Evolutionary conservation across 2,329 filamentous ascomycete species (phyloP).

Genomic region (Alternaria sp.): DNA sequence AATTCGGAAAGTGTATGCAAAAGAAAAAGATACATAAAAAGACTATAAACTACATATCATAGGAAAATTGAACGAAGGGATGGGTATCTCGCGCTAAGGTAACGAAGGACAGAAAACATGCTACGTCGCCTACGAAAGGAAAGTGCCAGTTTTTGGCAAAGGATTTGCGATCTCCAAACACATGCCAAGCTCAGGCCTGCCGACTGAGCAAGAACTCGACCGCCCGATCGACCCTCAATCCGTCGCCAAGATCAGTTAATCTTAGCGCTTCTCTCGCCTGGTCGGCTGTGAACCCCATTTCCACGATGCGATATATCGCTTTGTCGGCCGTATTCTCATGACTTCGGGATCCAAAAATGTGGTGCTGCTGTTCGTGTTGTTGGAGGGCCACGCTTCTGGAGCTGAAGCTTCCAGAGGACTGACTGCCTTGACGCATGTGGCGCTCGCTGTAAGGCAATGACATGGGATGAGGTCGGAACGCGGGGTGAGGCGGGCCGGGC

Average conservation of each 20-base stretch:
- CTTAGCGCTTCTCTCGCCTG: conserved; percentile 66
- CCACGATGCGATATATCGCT: conserved; percentile 66
- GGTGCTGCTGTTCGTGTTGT: conserved; percentile 46
- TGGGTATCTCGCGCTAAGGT: conserved; percentile 6
- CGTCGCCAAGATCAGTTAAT: conserved; percentile 68
- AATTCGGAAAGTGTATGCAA: neutral
- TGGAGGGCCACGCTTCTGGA: conserved; percentile 28
- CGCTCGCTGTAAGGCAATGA: conserved; percentile 3
- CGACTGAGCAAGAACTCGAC: conserved; percentile 61
- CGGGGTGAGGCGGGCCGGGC: conserved; percentile 27
- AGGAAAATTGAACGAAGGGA: neutral
- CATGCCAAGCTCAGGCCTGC: conserved; percentile 2
- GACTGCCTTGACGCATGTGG: conserved; percentile 5
- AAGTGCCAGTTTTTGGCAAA: neutral
- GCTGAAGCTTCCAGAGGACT: conserved; percentile 13
- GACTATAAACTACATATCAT: neutral
- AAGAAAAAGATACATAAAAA: neutral
- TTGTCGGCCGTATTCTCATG: conserved; percentile 64
- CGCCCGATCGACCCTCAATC: conserved; percentile 65
- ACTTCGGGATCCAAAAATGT: conserved; percentile 40
- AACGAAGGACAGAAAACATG: neutral
- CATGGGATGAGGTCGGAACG: conserved; percentile 23
- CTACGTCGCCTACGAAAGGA: neutral
- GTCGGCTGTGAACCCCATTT: conserved; percentile 66
- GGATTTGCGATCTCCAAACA: neutral